Evolutionary conservation across 345 rosid species (phyloP).

Genomic region (Leavenworthia alabamica): DNA sequence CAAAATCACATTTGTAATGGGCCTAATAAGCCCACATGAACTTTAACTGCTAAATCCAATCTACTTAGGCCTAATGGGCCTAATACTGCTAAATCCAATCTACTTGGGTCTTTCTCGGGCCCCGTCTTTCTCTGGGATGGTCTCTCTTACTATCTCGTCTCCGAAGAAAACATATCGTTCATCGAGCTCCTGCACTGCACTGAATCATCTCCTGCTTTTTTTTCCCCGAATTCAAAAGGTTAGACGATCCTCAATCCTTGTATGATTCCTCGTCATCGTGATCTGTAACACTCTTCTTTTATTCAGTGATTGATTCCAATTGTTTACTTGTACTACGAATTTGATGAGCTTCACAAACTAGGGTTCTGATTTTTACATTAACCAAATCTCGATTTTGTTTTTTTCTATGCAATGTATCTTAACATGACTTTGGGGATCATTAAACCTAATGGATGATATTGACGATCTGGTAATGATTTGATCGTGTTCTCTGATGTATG

Average conservation of each 20-base stretch:
- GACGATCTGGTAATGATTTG: slow-evolving; percentile 17
- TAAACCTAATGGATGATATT: no score
- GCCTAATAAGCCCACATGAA: no score
- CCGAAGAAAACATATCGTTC: neutral
- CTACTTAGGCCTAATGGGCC: neutral
- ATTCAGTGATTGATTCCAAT: neutral
- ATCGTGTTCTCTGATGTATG: neutral
- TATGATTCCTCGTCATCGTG: neutral
- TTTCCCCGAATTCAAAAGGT: slow-evolving; percentile 25
- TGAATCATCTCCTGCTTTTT: slow-evolving; percentile 3
- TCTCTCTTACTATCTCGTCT: no score
- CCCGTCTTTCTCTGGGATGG: no score
- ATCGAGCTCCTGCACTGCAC: slow-evolving; percentile 18
- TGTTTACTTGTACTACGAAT: neutral
- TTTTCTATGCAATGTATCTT: neutral
- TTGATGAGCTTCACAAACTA: slow-evolving; percentile 10
- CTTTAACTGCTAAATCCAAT: no score
- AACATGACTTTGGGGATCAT: no score
- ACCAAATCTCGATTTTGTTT: neutral
- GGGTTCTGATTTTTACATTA: slow-evolving; percentile 20
- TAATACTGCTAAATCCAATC: no score
- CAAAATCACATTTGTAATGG: no score
- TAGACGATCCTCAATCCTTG: slow-evolving; percentile 9
- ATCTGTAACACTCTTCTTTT: neutral
- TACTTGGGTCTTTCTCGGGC: no score